Base-by-base conservation (phyloP, 1,284 basidiomycete genomes). In the Entoloma clypeatum region DNA sequence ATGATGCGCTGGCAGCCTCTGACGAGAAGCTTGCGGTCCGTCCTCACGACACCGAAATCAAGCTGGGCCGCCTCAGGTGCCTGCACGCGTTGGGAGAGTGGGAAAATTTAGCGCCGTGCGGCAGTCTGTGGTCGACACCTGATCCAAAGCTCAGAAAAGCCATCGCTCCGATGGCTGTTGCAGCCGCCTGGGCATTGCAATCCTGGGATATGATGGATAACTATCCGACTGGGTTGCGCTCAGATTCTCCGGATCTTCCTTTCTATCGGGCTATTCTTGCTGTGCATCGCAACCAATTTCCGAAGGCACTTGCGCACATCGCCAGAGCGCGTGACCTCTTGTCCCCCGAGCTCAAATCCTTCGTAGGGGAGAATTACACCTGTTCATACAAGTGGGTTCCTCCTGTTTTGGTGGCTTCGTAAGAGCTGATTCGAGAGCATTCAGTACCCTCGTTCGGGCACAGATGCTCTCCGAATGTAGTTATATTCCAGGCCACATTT, bases 161-260 rank as follows among this genome's bases (percentile, higher is more conserved):
- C 60, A 96, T 99, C 55, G 94, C 96, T 1, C 94, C 95, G 0
- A 85, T 99, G 68, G 96, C 95, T 0, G 91, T 96, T 0, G 95
- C 96, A 0, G 95, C 96, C 1, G 92, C 92, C 4, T 99, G 96
- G 95, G 92, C 92, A 4, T 66, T 97, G 44, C 87, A 88, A 50
- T 92, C 97, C 57, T 99, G 96, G 96, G 93, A 97, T 56, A 78
- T 85, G 7, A 99, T 99, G 96, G 96, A 99, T 47, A 86, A 94
- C 55, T 99, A 96, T 63, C 97, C 99, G 47, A 76, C 81, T 5
- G 89, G 88, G 3, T 96, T 99, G 91, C 91, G 90, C 57, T 70
- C 75, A 23, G 95, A 99, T 59, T 95, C 94, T 5, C 83, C 94
- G 0, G 96, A 99, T 62, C 77, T 92, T 31, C 86, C 92, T n/a